A percentile compares a stretch with the other conserved stretches of the same genome.
These are phyloP conservation scores for Trametes meyenii DNA, from an alignment of 768 basidiomycete genomes.

Conservation along the genomic window DNA sequence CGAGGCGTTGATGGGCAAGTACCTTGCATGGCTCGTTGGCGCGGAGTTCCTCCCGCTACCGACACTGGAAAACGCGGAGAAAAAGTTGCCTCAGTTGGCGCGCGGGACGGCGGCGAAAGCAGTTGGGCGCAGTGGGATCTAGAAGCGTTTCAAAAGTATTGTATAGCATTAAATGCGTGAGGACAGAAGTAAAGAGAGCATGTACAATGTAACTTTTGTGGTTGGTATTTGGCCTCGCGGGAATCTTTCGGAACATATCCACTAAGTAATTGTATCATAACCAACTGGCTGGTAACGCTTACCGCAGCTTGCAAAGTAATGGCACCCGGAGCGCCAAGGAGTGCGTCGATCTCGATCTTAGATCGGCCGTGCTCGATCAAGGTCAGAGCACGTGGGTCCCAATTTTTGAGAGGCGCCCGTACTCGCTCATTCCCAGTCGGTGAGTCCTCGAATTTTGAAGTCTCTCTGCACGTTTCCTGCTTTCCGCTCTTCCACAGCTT, in stretches of 20 bases:
- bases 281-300: no score
- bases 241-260: no score
- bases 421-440: no score
- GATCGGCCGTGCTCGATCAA: not conserved
- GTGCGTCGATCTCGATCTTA: no score
- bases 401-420: slow-evolving; percentile 16
- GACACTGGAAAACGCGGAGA: slow-evolving; percentile 39
- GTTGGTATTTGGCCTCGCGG: no score
- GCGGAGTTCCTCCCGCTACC: slow-evolving; percentile 80
- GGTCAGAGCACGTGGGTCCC: slow-evolving; percentile 8
- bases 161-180: not conserved
- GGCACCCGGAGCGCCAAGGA: no score
- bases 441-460: not conserved
- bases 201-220: no score
- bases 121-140: slow-evolving; percentile 65
- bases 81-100: slow-evolving; percentile 51
- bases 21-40: slow-evolving; percentile 89
- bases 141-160: not conserved
- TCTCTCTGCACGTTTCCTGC: not conserved
- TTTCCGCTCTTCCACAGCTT: not conserved
- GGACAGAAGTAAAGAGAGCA: not conserved
- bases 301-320: no score
- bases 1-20: slow-evolving; percentile 77
- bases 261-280: no score
- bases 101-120: slow-evolving; percentile 50